Percentiles rank a stretch among this genome's conserved stretches.
These are phyloP conservation scores for Cladophialophora bantiana DNA, from an alignment of 2,329 filamentous ascomycete species.

Conservation along the genomic window DNA sequence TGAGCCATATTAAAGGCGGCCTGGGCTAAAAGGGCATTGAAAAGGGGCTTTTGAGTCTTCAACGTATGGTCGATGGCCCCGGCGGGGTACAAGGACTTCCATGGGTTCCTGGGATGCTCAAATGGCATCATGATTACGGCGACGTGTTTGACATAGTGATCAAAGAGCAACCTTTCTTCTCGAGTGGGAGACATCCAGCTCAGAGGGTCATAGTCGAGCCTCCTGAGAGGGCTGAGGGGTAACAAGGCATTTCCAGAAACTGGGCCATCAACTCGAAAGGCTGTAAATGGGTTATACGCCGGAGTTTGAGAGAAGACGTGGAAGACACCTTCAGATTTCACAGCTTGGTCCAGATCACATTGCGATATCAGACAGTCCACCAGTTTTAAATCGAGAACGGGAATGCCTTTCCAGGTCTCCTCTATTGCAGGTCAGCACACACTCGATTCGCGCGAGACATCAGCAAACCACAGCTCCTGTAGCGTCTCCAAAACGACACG, in stretches of 20 bases:
- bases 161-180: constrained; percentile 37
- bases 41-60: constrained; percentile 18
- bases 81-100: constrained; percentile 37
- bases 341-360: constrained; percentile 8
- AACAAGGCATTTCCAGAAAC: too few species aligned
- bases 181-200: background rate
- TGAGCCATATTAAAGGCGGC: constrained; percentile 27
- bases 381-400: constrained; percentile 10
- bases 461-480: too few species aligned
- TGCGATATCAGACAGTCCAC: constrained; percentile 24
- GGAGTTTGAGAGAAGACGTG: background rate
- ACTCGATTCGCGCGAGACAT: too few species aligned
- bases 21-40: constrained; percentile 22
- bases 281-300: constrained; percentile 9
- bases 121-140: constrained; percentile 39
- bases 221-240: too few species aligned
- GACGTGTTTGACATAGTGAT: constrained; percentile 37
- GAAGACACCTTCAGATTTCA: background rate
- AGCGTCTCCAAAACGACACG: too few species aligned
- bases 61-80: constrained; percentile 25
- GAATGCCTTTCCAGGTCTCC: constrained; percentile 7
- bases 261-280: constrained; percentile 3
- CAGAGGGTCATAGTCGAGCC: background rate
- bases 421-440: background rate
- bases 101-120: constrained; percentile 37